Evolutionary conservation across 2,329 filamentous ascomycete species (phyloP), one percentile per base, ranked within the genome.

Genomic region (Cadophora sp.): DNA sequence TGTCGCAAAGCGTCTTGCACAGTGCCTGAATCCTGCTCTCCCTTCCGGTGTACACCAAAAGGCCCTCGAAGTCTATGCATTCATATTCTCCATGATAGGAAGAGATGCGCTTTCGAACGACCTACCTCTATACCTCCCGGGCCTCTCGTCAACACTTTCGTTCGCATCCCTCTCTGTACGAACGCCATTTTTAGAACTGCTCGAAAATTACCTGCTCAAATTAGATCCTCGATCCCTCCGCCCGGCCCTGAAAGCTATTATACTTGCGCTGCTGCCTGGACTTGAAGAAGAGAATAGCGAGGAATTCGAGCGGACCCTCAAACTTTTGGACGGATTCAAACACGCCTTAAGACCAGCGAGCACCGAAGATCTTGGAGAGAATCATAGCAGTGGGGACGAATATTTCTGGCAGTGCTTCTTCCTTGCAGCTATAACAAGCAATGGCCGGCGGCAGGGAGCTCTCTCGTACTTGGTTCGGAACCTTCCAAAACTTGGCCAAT

Each of bases 361-460:
- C 30, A 84, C 84, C 68, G 81, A 85, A 70, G 81, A 79, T 63
- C 83, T 83, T 70, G 87, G 80, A 39, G 79, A 78, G 64, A 83
- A 79, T 45, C 87, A 86, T 78, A 86, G 82, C 55, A 84, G 84
- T 9, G 89, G 89, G 11, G 92, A 94, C 71, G 92, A 92, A 71
- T 97, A 96, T 78, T 99, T 98, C 78, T 99, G 96, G 96, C 96
- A 99, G 80, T 97, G 94, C 78, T 91, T 99, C 76, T 98, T 99
- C 75, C 82, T 99, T 20, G 93, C 95, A 11, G 91, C 93, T 20
- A 96, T 99, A 68, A 97, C 96, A 0, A 95, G 94, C 74, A 87
- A 93, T 50, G 94, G 90, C 68, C 87, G 95, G 68, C 89, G 96
- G 64, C 89, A 92, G 70, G 96, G 96, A 30, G 94, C 94, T 47